Percentiles rank a stretch among this genome's conserved stretches.
Evolutionary conservation across 228 moss, liverwort and hornwort species (phyloP).

Genomic region (Sphagnum magellanicum): DNA sequence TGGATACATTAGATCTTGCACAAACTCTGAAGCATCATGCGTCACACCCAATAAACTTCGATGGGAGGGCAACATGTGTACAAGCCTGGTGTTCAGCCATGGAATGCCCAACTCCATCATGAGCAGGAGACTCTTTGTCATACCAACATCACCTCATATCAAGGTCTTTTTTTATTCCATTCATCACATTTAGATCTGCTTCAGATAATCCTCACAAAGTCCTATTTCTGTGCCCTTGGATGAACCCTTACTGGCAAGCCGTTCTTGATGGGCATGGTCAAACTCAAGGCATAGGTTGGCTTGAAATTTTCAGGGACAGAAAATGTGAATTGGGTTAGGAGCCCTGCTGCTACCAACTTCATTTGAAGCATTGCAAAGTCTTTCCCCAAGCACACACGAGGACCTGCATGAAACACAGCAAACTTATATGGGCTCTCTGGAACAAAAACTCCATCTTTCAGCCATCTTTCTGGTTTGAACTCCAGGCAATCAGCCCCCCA

Average conservation of each 20-base stretch:
- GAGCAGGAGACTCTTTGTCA: too few relatives aligned
- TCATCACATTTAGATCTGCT: too few relatives aligned
- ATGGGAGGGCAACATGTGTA: too few relatives aligned
- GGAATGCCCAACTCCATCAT: too few relatives aligned
- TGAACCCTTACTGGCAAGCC: slow-evolving; percentile 23
- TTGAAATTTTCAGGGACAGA: slow-evolving; percentile 8
- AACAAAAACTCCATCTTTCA: slow-evolving; percentile 32
- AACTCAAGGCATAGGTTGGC: slow-evolving; percentile 1
- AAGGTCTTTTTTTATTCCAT: too few relatives aligned
- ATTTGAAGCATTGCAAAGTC: slow-evolving; percentile 31
- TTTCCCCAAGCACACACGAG: slow-evolving; percentile 37
- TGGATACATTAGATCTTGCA: too few relatives aligned
- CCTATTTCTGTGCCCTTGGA: not conserved
- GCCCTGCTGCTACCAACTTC: slow-evolving; percentile 33
- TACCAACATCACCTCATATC: too few relatives aligned
- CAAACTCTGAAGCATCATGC: too few relatives aligned
- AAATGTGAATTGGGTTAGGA: slow-evolving; percentile 8
- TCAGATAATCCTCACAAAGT: too few relatives aligned
- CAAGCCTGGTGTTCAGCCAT: too few relatives aligned
- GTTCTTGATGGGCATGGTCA: slow-evolving; percentile 17
- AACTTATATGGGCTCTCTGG: slow-evolving; percentile 30
- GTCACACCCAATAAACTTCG: too few relatives aligned
- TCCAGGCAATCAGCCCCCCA: slow-evolving; percentile 34
- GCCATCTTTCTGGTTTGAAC: slow-evolving; percentile 42
- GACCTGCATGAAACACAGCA: slow-evolving; percentile 44